A percentile compares a stretch with the other conserved stretches of the same genome.
Conservation (phyloP, 805 yeast genomes). For the Candida rishiriensis region DNA sequence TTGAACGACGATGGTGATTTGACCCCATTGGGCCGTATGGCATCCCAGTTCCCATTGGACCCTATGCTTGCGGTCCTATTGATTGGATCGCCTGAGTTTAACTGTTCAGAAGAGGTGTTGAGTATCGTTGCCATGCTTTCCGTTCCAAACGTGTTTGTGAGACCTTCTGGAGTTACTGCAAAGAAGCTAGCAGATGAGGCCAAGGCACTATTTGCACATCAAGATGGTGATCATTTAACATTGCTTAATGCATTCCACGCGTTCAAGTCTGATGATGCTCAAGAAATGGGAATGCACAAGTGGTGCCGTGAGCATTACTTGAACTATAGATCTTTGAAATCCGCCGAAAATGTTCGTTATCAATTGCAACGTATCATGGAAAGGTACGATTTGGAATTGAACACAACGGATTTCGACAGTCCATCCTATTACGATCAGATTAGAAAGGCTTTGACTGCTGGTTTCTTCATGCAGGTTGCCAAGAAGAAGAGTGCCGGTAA, state of each 20-base stretch:
- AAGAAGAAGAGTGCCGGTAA: slow-evolving; percentile 79
- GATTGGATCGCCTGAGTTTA: slow-evolving; percentile 78
- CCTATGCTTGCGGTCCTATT: slow-evolving; percentile 94
- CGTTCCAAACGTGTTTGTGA: slow-evolving; percentile 90
- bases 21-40: slow-evolving; percentile 83
- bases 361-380: slow-evolving; percentile 85
- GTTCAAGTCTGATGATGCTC: slow-evolving; percentile 71
- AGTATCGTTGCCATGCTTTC: slow-evolving; percentile 86
- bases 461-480: slow-evolving; percentile 98
- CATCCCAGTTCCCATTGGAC: slow-evolving; percentile 91
- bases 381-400: slow-evolving; percentile 66
- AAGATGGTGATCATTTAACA: slow-evolving; percentile 93
- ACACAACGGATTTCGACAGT: slow-evolving; percentile 63
- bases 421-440: slow-evolving; percentile 69
- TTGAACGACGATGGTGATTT: slow-evolving; percentile 87
- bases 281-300: slow-evolving; percentile 56
- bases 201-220: slow-evolving; percentile 82
- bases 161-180: slow-evolving; percentile 84
- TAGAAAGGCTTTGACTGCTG: slow-evolving; percentile 82
- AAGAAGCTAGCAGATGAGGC: slow-evolving; percentile 88
- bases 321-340: slow-evolving; percentile 74
- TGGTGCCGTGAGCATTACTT: slow-evolving; percentile 94
- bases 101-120: slow-evolving; percentile 84
- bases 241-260: slow-evolving; percentile 84
- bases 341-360: slow-evolving; percentile 81